These are phyloP conservation scores for Arthrobotrys iridis DNA, from an alignment of 2,329 filamentous ascomycete species.

Conservation along the genomic window DNA sequence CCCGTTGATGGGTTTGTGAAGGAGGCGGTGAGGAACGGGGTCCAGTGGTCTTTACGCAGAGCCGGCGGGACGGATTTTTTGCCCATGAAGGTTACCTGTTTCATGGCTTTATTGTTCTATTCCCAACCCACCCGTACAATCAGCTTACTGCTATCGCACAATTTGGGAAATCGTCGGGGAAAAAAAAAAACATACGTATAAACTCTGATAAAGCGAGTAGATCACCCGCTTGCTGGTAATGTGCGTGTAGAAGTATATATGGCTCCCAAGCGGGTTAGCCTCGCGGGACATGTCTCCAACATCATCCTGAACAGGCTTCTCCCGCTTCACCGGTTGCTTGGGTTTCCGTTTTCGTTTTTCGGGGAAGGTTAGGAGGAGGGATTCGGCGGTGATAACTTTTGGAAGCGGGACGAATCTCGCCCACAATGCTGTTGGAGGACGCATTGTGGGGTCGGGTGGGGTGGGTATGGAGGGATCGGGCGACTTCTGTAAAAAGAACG, in stretches of 20 bases:
- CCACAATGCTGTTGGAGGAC: slow-evolving; percentile 33
- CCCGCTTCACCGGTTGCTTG: background rate
- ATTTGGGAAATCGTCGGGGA: slow-evolving; percentile 56
- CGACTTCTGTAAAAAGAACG: no score
- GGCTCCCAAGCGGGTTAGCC: slow-evolving; percentile 59
- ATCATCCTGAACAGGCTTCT: slow-evolving; percentile 11
- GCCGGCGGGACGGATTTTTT: slow-evolving; percentile 73
- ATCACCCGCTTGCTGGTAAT: slow-evolving; percentile 62
- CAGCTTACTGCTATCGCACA: no score
- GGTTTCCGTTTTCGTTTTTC: slow-evolving; percentile 21
- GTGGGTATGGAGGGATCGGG: background rate
- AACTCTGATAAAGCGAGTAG: slow-evolving; percentile 61
- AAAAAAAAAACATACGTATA: slow-evolving; percentile 59
- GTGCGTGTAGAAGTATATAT: slow-evolving; percentile 62
- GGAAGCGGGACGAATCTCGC: slow-evolving; percentile 41
- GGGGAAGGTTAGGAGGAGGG: slow-evolving; percentile 18
- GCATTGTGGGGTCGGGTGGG: slow-evolving; percentile 26
- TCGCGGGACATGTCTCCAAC: slow-evolving; percentile 36
- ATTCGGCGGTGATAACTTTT: slow-evolving; percentile 26
- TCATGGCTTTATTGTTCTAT: slow-evolving; percentile 65
- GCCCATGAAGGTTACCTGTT: slow-evolving; percentile 73
- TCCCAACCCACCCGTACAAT: no score
- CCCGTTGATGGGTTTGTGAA: slow-evolving; percentile 70
- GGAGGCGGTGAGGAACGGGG: slow-evolving; percentile 69
- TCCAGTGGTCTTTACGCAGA: slow-evolving; percentile 75